Evolutionary conservation across 108 stramenopile genomes (phyloP).

Genomic region (Nannochloropsis oceanica): DNA sequence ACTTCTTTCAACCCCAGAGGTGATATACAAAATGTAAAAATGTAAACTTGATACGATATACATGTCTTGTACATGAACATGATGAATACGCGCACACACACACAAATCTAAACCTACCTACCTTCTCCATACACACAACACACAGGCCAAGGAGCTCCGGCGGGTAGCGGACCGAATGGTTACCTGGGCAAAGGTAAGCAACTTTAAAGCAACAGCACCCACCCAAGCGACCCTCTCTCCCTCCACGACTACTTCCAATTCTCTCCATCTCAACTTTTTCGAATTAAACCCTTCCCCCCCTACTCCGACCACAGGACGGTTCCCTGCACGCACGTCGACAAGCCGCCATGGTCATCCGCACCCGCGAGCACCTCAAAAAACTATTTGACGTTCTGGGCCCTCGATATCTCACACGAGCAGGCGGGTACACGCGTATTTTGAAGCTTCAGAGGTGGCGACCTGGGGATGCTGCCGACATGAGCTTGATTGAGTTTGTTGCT

Average conservation of each 20-base stretch:
- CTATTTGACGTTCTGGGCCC: slow-evolving; percentile 88
- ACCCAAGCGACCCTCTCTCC: background rate
- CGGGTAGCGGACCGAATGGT: slow-evolving; percentile 78
- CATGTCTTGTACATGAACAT: too few relatives aligned
- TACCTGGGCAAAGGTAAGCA: slow-evolving; percentile 29
- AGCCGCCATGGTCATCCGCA: slow-evolving; percentile 50
- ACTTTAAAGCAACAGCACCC: background rate
- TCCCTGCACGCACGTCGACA: slow-evolving; percentile 45
- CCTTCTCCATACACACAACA: background rate
- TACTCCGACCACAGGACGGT: background rate
- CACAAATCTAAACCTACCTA: too few relatives aligned
- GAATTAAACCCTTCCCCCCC: background rate
- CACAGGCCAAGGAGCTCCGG: slow-evolving; percentile 70
- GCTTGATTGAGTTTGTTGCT: slow-evolving; percentile 95
- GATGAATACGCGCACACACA: too few relatives aligned
- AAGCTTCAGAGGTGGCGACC: slow-evolving; percentile 58
- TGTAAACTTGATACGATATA: too few relatives aligned
- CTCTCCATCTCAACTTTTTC: background rate
- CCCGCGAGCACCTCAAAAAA: slow-evolving; percentile 59
- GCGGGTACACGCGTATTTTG: slow-evolving; percentile 93
- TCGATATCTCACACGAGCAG: slow-evolving; percentile 56
- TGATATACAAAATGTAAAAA: too few relatives aligned
- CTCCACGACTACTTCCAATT: background rate
- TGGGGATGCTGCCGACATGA: slow-evolving; percentile 94
- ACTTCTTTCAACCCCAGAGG: too few relatives aligned